These are phyloP conservation scores for Botryotinia calthae DNA, from an alignment of 2,329 filamentous ascomycete species.

Conservation along the genomic window DNA sequence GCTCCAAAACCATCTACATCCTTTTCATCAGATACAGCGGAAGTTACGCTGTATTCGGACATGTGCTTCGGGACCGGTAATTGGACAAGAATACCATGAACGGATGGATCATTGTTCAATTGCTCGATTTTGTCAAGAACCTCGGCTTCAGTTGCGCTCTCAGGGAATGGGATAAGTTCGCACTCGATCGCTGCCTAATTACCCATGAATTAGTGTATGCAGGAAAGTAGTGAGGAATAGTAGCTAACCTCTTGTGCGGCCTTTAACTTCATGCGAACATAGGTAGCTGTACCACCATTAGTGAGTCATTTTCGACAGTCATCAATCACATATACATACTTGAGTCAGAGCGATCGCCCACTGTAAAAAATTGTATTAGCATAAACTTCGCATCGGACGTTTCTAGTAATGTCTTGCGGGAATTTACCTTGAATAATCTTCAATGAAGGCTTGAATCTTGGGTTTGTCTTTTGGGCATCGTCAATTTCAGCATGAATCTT, in stretches of 20 bases:
- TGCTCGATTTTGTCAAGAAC: constrained; percentile 76
- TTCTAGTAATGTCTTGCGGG: background rate
- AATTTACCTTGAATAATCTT: constrained; percentile 86
- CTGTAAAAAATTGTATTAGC: constrained; percentile 46
- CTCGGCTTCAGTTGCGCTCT: constrained; percentile 78
- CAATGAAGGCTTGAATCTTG: constrained; percentile 82
- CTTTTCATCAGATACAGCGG: constrained; percentile 87
- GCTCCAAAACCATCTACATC: constrained; percentile 97
- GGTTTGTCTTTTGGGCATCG: constrained; percentile 76
- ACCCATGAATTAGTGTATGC: constrained; percentile 21
- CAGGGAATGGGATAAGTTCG: constrained; percentile 79
- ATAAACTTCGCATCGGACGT: background rate
- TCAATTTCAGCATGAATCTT: constrained; percentile 76
- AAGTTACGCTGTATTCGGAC: constrained; percentile 86
- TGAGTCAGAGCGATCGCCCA: constrained; percentile 90
- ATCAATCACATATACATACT: constrained; percentile 54
- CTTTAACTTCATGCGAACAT: constrained; percentile 99
- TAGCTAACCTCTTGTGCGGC: constrained; percentile 78
- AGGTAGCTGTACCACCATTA: constrained; percentile 62
- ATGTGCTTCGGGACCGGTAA: constrained; percentile 86
- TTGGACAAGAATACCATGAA: constrained; percentile 94
- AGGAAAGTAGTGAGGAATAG: constrained; percentile 21
- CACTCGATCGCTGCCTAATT: constrained; percentile 83
- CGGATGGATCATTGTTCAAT: constrained; percentile 80
- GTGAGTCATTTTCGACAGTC: background rate